Evolutionary conservation across 2,329 filamentous ascomycete species (phyloP).

Genomic region (Arthrobotrys iridis): DNA sequence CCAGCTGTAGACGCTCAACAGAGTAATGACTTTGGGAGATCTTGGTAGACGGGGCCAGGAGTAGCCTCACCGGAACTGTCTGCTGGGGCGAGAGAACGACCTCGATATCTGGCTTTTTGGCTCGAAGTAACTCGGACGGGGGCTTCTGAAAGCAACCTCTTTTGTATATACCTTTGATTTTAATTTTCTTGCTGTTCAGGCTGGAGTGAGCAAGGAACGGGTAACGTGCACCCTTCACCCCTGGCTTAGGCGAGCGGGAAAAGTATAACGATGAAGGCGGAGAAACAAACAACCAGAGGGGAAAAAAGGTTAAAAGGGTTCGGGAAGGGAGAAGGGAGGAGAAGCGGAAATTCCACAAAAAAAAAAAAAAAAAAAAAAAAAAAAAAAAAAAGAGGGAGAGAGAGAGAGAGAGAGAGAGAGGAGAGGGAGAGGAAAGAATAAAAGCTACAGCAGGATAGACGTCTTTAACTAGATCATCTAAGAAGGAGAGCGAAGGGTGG

Average conservation of each 20-base stretch:
- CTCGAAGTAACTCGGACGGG: constrained; percentile 51
- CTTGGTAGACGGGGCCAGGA: constrained; percentile 28
- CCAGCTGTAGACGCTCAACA: constrained; percentile 18
- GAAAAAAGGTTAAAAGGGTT: constrained; percentile 51
- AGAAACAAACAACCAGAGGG: constrained; percentile 31
- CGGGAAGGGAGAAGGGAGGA: constrained; percentile 9
- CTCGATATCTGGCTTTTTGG: constrained; percentile 53
- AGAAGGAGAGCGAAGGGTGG: too few relatives aligned
- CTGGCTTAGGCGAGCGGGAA: constrained; percentile 42
- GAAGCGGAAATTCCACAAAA: too few relatives aligned
- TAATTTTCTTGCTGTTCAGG: constrained; percentile 12
- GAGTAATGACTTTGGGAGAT: constrained; percentile 28
- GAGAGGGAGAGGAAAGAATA: constrained; percentile 24
- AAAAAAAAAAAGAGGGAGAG: constrained; percentile 20
- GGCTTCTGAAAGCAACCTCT: constrained; percentile 48
- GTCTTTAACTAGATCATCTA: constrained; percentile 40
- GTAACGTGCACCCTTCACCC: constrained; percentile 52
- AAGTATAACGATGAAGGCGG: constrained; percentile 51
- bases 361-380: constrained; percentile 10
- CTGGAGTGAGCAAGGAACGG: constrained; percentile 48
- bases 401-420: neutral
- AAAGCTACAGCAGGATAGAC: constrained; percentile 48
- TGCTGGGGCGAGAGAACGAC: constrained; percentile 45
- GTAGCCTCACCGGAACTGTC: constrained; percentile 51
- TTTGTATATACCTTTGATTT: neutral